These are phyloP conservation scores for Annulohypoxylon maeteangense DNA, from an alignment of 495 filamentous ascomycete species.

Conservation along the genomic window DNA sequence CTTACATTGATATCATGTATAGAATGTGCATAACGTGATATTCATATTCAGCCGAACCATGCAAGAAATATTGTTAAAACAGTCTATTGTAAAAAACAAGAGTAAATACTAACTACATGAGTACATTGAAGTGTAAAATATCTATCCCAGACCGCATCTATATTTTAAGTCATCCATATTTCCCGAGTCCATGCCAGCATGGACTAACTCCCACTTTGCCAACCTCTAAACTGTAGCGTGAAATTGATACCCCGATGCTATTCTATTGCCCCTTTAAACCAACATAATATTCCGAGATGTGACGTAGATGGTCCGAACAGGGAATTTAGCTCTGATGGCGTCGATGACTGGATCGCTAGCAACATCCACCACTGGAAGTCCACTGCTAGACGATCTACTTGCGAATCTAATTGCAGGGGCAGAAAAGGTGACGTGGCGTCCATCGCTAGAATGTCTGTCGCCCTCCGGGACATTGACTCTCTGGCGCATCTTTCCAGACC, in stretches of 20 bases:
- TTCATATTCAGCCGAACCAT: background rate
- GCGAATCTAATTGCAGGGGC: slow-evolving; percentile 42
- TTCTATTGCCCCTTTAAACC: slow-evolving; percentile 15
- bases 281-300: slow-evolving; percentile 41
- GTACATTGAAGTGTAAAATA: slow-evolving; percentile 10
- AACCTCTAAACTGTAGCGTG: background rate
- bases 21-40: background rate
- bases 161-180: background rate
- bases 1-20: background rate
- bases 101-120: background rate
- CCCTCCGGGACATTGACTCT: slow-evolving; percentile 41
- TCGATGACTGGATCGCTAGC: slow-evolving; percentile 33
- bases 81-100: background rate
- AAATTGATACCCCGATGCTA: background rate
- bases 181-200: slow-evolving; percentile 14
- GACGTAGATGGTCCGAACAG: slow-evolving; percentile 37
- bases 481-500: slow-evolving; percentile 44
- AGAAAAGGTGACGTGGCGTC: slow-evolving; percentile 41
- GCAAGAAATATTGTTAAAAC: background rate
- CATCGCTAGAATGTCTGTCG: slow-evolving; percentile 34
- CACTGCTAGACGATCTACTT: slow-evolving; percentile 40
- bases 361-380: slow-evolving; percentile 38
- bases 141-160: background rate
- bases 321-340: slow-evolving; percentile 34
- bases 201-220: background rate